Base-by-base conservation (phyloP, 371 early-diverging fungal species). In the Cokeromyces recurvatus region DNA sequence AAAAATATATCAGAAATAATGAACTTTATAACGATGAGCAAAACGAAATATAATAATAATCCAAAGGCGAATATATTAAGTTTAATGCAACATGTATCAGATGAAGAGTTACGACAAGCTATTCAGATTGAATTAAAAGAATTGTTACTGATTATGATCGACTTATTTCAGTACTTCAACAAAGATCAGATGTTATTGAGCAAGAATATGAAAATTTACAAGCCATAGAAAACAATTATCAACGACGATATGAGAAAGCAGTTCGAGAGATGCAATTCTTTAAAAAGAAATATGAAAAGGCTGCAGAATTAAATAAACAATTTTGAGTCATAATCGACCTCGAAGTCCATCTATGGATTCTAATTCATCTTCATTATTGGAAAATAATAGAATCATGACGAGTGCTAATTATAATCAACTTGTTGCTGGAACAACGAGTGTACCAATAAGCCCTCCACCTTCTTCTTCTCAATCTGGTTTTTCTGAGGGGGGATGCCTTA, bases 261-360 rank as follows among this genome's bases (percentile, higher is more conserved):
- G 74, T 73, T 8, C 60, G 74, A 5, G 74, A 73, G 38, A 66
- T 69, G 64, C 74, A 73, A 41, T 73, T 73, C 29, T 69, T 63
- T 22, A 64, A 62, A 31, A 73, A 62, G 38, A 62, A 64, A 43
- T 62, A 62, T 16, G 74, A 73, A 8, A 51, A 56, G 22, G 48
- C 53, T 8, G 37, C 22, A 1, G 59, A 63, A 44, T 35, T 46
- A 15, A 15, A 38, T 19, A 4, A 19, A 7, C 38, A 16, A 38
- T 21, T 44, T 46, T 44, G 44, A 7, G 4, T 4, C 5, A 38
- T 38, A 27, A 34, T 25, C 7, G 60, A 39, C 60, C 53, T 20
- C 46, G 63, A 15, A 59, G 64, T 22, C 51, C 57, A 1, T 67
- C 67, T 3, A 42, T 63, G 24, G 67, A 67, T 14, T 59, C 60